phyloP scores from a whole-genome alignment of 179 eudicot species.

The Beta lomatogona region DNA sequence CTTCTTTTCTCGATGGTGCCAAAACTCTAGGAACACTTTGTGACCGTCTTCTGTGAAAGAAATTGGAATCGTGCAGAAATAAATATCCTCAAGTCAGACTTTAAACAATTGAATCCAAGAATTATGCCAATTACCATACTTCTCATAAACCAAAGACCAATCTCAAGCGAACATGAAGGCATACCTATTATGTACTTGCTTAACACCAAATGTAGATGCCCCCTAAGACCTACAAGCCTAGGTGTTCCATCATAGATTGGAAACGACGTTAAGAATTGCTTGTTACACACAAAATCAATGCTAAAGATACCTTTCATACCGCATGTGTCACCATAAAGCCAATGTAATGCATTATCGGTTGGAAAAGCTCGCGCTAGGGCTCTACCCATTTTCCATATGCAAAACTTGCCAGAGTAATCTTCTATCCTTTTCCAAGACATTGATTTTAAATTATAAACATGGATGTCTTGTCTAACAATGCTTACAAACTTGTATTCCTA shows the following conservation, averaged over 20 bases:
- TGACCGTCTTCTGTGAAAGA: background rate
- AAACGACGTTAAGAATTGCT: background rate
- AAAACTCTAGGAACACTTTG: background rate
- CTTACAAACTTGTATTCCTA: background rate
- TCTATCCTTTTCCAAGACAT: background rate
- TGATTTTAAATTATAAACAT: background rate
- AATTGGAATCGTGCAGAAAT: background rate
- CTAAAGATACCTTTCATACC: background rate
- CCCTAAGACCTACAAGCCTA: background rate
- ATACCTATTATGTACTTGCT: background rate
- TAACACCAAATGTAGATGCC: background rate
- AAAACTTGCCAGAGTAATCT: background rate
- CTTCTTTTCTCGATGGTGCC: no score
- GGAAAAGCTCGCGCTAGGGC: background rate
- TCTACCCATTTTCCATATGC: background rate
- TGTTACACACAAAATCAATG: background rate
- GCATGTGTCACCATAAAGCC: background rate
- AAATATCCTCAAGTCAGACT: background rate
- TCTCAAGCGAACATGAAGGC: no score
- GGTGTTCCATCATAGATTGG: background rate
- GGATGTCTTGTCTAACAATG: background rate
- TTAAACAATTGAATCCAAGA: conserved; percentile 9
- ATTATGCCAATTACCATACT: background rate
- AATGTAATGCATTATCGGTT: background rate
- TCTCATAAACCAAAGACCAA: conserved; percentile 3